These are phyloP conservation scores for Volvariella volvacea DNA, from an alignment of 1,284 basidiomycete species.

Conservation along the genomic window DNA sequence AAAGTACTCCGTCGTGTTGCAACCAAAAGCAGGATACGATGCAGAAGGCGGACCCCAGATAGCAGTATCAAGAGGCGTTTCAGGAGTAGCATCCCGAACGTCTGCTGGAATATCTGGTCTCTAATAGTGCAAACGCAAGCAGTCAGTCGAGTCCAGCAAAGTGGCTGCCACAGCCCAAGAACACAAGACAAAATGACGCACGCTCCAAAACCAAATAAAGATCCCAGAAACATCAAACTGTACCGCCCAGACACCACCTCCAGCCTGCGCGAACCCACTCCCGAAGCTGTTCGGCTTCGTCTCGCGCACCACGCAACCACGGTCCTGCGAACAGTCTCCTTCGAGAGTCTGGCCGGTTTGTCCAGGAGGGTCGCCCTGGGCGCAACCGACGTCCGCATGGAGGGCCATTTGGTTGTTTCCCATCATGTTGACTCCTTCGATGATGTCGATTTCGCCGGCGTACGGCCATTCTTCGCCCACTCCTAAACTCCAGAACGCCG, in stretches of 20 bases:
- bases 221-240: constrained; percentile 59
- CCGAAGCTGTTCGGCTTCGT: constrained; percentile 54
- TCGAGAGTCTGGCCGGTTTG: constrained; percentile 28
- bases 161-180: neutral
- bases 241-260: constrained; percentile 70
- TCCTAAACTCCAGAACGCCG: constrained; percentile 42
- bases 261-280: constrained; percentile 49
- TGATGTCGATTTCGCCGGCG: constrained; percentile 47
- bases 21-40: constrained; percentile 29
- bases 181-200: constrained; percentile 26
- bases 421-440: constrained; percentile 49
- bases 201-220: constrained; percentile 75
- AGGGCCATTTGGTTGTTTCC: constrained; percentile 55
- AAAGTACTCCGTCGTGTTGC: constrained; percentile 48
- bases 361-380: constrained; percentile 19
- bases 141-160: constrained; percentile 1
- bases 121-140: constrained; percentile 19
- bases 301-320: constrained; percentile 62
- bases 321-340: constrained; percentile 40
- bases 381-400: constrained; percentile 41
- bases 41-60: constrained; percentile 28
- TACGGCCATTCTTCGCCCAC: constrained; percentile 32
- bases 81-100: constrained; percentile 24
- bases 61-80: constrained; percentile 39
- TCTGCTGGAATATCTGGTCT: constrained; percentile 32